A percentile compares a stretch with the other conserved stretches of the same genome.
Conservation (phyloP, 179 eudicot genomes). For the Beta corolliflora region DNA sequence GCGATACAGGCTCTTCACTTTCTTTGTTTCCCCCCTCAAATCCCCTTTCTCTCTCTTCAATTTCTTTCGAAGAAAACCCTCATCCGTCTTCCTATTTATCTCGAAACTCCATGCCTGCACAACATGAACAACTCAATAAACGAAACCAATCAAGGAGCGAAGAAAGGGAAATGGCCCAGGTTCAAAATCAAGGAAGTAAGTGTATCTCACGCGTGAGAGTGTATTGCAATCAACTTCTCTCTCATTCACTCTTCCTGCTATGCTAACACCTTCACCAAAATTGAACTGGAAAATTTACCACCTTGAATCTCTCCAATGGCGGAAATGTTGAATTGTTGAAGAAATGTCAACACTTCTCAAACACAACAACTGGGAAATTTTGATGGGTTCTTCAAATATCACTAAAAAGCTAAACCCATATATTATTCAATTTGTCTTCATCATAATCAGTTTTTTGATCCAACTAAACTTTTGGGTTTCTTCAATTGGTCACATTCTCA, state of each 20-base stretch:
- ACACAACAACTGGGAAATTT: constrained; percentile 51
- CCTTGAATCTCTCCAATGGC: constrained; percentile 31
- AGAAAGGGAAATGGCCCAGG: too few species aligned
- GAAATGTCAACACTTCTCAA: constrained; percentile 51
- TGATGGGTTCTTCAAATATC: constrained; percentile 46
- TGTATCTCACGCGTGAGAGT: too few species aligned
- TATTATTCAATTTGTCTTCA: constrained; percentile 64
- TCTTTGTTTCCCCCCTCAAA: too few species aligned
- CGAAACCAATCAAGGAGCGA: too few species aligned
- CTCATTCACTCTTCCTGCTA: background rate
- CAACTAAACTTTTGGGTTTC: constrained; percentile 60
- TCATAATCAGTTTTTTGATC: constrained; percentile 42
- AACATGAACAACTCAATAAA: too few species aligned
- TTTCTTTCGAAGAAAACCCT: too few species aligned
- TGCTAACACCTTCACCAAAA: background rate
- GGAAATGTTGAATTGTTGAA: constrained; percentile 20
- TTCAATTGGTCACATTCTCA: constrained; percentile 64
- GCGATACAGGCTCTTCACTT: too few species aligned
- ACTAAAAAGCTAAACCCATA: constrained; percentile 56
- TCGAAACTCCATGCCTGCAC: too few species aligned
- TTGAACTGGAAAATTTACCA: constrained; percentile 27
- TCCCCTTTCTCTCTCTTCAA: too few species aligned
- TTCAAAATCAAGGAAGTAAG: too few species aligned
- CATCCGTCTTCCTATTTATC: too few species aligned
- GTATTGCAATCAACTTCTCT: background rate